Conservation (phyloP, 192 early-diverging fungal species). For the Piromyces sp. region DNA sequence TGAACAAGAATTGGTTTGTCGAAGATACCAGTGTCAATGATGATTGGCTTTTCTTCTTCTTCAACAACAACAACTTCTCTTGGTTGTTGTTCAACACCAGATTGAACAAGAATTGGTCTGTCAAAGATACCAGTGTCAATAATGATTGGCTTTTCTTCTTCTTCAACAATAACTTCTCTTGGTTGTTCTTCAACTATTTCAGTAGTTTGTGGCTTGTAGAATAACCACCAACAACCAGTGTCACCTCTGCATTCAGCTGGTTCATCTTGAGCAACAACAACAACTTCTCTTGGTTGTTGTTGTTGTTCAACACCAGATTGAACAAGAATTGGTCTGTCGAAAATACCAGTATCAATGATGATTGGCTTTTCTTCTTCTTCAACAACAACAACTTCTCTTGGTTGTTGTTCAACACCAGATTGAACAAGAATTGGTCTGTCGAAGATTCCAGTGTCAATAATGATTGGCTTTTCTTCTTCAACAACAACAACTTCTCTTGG, state of each 20-base stretch:
- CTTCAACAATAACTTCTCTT: background rate
- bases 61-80: no score
- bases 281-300: no score
- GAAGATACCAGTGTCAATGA: background rate
- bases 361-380: background rate
- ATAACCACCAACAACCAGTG: no score
- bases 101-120: background rate
- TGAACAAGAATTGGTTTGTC: background rate
- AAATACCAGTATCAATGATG: no score
- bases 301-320: no score
- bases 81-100: background rate
- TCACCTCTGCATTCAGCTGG: no score
- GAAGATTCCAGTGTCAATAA: background rate
- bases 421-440: background rate
- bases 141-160: background rate
- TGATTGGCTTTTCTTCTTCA: background rate
- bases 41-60: background rate
- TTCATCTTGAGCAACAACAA: background rate
- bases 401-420: background rate
- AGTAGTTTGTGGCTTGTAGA: no score
- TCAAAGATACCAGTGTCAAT: background rate
- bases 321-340: no score
- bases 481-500: background rate
- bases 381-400: background rate
- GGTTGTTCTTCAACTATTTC: no score